Evolutionary conservation across 2,329 filamentous ascomycete genomes (phyloP).

Genomic region (Diaporthe citriasiana): DNA sequence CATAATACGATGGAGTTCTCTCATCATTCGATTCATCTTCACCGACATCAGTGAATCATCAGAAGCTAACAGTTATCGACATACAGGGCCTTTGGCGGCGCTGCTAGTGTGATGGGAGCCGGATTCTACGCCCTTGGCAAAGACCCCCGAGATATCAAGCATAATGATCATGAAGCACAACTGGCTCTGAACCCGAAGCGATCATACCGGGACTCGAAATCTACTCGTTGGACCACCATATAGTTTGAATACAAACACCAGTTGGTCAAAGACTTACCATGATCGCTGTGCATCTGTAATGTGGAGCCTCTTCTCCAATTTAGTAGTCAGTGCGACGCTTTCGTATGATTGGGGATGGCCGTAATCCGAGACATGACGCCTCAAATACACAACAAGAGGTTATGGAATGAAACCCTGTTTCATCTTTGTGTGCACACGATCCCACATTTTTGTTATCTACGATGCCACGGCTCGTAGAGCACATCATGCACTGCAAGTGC

Average conservation of each 20-base stretch:
- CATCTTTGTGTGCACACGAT: not conserved
- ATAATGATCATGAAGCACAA: slow-evolving; percentile 32
- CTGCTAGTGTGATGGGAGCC: slow-evolving; percentile 33
- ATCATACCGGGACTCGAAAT: slow-evolving; percentile 34
- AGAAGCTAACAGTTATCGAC: not conserved
- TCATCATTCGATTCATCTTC: too few relatives aligned
- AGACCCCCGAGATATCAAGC: slow-evolving; percentile 25
- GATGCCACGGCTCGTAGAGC: too few relatives aligned
- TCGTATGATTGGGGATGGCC: not conserved
- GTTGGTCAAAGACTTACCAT: not conserved
- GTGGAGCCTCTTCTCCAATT: too few relatives aligned
- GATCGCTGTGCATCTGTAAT: not conserved
- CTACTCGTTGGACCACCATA: slow-evolving; percentile 29
- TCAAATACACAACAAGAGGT: not conserved
- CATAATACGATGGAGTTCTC: too few relatives aligned
- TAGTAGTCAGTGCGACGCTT: too few relatives aligned
- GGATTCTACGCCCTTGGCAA: slow-evolving; percentile 31
- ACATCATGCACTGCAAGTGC: too few relatives aligned
- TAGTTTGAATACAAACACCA: slow-evolving; percentile 25
- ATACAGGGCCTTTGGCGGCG: slow-evolving; percentile 20
- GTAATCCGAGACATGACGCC: not conserved
- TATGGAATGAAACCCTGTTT: not conserved
- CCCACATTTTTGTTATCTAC: too few relatives aligned
- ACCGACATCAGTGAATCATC: too few relatives aligned
- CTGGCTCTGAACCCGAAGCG: slow-evolving; percentile 34